These are phyloP conservation scores for Stereocaulon alpinum DNA, from an alignment of 495 filamentous ascomycete species.

Conservation along the genomic window DNA sequence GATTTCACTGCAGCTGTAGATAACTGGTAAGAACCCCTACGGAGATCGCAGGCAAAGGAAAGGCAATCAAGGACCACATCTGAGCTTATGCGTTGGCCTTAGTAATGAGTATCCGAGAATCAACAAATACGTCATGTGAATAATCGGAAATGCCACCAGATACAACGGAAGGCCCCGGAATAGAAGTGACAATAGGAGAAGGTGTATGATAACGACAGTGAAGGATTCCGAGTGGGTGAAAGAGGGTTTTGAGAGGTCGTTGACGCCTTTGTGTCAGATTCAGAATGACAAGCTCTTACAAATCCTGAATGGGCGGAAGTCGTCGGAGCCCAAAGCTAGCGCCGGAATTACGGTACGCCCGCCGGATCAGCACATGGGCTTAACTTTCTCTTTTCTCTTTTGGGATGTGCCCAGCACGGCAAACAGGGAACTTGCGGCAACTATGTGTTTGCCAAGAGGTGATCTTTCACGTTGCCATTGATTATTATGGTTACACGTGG, in stretches of 20 bases:
- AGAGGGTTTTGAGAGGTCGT: neutral
- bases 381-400: no score
- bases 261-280: neutral
- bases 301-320: neutral
- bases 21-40: neutral
- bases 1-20: no score
- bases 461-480: neutral
- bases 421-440: no score
- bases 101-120: neutral
- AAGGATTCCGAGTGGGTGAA: neutral
- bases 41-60: neutral
- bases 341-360: no score
- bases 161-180: neutral
- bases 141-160: neutral
- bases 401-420: no score
- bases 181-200: neutral
- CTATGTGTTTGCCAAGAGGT: neutral
- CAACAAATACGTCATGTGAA: slow-evolving; percentile 6
- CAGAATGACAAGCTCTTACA: neutral
- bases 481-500: neutral
- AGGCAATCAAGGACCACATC: neutral
- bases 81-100: neutral
- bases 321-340: neutral
- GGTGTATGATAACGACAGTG: slow-evolving; percentile 9
- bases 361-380: no score